Base-by-base conservation (phyloP, 1,284 basidiomycete species). In the Fomitopsis schrenkii region DNA sequence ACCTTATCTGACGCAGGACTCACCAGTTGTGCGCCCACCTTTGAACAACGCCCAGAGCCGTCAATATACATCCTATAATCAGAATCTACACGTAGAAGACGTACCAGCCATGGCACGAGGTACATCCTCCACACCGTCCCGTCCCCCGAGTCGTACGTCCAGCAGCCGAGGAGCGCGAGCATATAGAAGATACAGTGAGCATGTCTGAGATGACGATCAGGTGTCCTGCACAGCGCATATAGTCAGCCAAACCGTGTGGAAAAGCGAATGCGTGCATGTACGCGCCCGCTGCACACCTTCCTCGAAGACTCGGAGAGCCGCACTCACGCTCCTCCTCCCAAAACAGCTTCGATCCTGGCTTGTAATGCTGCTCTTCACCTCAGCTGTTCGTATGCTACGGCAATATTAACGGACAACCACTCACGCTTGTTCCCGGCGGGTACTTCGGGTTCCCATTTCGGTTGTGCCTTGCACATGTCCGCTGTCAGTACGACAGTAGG, bases 71-170 rank as follows among this genome's bases (percentile, higher is more conserved):
- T 22, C 22, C 22, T 22, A 2, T 22, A 22, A 22, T 22, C 2
- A 22, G 22, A 1, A 22, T 22, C 2, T 22, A 22, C 2, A 2
- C 22, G 22, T 22, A 1, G 22, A 53, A 26, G 14, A 66, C 66
- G 54, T 42, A 71, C 69, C 5, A 90, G 75, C 83, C 88, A 89
- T n/a, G 86, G 79, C 50, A 82, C 65, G 74, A 86, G 84, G 75
- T 87, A 76, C 17, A 72, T 61, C 44, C 67, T 69, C 65, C 71
- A 69, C 3, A 71, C 69, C 33, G 67, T 64, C 10, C 54, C 26
- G 62, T 66, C 5, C 54, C 45, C 42, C 64, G 75, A 22, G 22
- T 22, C 2, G 22, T 22, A 22, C 33, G 72, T 75, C 77, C 82
- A 86, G 54, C 71, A 67, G 41, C 67, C 72, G 26, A 88, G 76